phyloP scores from a whole-genome alignment of 139 green algal species.

The Chlamydomonas applanata region DNA sequence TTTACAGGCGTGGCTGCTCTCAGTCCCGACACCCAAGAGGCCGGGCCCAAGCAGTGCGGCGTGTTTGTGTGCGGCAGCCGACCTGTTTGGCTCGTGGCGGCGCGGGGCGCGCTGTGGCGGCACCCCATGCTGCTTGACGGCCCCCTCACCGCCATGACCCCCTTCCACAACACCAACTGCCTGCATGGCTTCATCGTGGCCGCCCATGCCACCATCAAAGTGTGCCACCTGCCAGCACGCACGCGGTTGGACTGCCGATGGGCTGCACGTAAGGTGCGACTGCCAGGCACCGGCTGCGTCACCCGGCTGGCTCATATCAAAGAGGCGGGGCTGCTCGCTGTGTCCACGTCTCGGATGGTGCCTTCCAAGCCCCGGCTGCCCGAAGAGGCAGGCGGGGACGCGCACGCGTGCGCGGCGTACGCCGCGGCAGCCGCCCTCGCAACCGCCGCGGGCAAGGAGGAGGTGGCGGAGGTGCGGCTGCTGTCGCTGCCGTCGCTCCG shows the following conservation, averaged over 20 bases:
- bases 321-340: constrained; percentile 57
- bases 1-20: constrained; percentile 39
- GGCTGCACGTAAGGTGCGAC: constrained; percentile 56
- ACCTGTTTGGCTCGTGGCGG: constrained; percentile 74
- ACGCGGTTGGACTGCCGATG: constrained; percentile 73
- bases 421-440: constrained; percentile 42
- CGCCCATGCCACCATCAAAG: constrained; percentile 50
- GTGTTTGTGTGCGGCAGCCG: constrained; percentile 59
- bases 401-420: constrained; percentile 48
- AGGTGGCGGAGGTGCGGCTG: constrained; percentile 47
- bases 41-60: constrained; percentile 31
- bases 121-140: constrained; percentile 54
- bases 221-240: constrained; percentile 74
- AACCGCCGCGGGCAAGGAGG: constrained; percentile 30
- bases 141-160: constrained; percentile 59
- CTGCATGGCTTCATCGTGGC: constrained; percentile 71
- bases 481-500: constrained; percentile 17
- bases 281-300: constrained; percentile 52
- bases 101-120: constrained; percentile 51
- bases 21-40: not conserved
- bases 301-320: constrained; percentile 51
- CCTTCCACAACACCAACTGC: constrained; percentile 92
- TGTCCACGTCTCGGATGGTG: constrained; percentile 38
- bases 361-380: constrained; percentile 41
- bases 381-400: constrained; percentile 66